A percentile compares a stretch with the other conserved stretches of the same genome.
phyloP scores from a whole-genome alignment of 1,139 yeast species.

The Candida frijolesensis region DNA sequence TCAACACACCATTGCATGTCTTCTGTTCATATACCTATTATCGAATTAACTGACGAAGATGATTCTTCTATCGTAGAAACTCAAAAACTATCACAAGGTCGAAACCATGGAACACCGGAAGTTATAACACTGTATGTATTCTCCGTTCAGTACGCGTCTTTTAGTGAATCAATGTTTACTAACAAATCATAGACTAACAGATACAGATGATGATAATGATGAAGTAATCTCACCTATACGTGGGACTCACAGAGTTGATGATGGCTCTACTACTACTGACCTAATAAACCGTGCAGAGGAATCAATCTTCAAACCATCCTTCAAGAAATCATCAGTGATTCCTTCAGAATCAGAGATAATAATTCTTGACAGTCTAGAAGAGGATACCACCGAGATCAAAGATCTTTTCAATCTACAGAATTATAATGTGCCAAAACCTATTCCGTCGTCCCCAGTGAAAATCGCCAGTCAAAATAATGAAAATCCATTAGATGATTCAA shows the following conservation, averaged over 20 bases:
- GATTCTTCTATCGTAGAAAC: not conserved
- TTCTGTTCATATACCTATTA: slow-evolving; percentile 8
- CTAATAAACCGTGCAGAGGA: not conserved
- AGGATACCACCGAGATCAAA: slow-evolving; percentile 1
- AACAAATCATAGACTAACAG: not conserved
- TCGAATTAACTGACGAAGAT: slow-evolving; percentile 18
- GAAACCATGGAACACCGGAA: slow-evolving; percentile 10
- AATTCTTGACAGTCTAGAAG: slow-evolving; percentile 7
- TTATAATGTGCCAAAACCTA: not conserved
- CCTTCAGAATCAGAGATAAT: slow-evolving; percentile 3
- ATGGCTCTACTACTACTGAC: not conserved
- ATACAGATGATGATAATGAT: not conserved
- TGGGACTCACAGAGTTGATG: not conserved
- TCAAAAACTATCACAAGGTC: not conserved
- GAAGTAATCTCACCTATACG: not conserved
- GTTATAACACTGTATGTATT: slow-evolving; percentile 24
- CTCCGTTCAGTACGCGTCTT: slow-evolving; percentile 4
- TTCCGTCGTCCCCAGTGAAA: slow-evolving; percentile 4
- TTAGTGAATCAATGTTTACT: not conserved
- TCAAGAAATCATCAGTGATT: not conserved
- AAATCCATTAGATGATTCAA: slow-evolving; percentile 9
- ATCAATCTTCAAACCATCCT: not conserved
- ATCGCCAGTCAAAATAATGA: not conserved
- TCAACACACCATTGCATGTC: too few species aligned
- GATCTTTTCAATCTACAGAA: not conserved